Conservation (phyloP, 371 early-diverging fungal species). For the Rhizopus delemar region DNA sequence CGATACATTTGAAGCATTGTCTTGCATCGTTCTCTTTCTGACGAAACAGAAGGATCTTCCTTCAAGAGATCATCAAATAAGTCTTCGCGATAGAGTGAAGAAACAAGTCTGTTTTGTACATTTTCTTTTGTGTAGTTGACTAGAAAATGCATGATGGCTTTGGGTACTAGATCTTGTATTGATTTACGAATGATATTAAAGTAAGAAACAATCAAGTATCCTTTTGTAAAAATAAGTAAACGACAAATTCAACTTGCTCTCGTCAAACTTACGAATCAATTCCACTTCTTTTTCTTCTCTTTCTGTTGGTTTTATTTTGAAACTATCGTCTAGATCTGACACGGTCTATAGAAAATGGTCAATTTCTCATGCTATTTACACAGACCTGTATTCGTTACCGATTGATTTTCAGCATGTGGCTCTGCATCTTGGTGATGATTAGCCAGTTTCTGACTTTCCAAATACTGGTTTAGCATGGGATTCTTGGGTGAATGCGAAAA, state of each 20-base stretch:
- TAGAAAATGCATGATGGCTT: conserved; percentile 87
- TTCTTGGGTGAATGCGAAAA: conserved; percentile 17
- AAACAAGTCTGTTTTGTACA: conserved; percentile 83
- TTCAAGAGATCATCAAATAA: conserved; percentile 71
- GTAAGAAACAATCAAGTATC: conserved; percentile 78
- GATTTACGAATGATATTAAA: conserved; percentile 84
- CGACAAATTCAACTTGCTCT: not conserved
- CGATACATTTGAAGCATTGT: conserved; percentile 79
- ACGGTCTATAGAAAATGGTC: conserved; percentile 39
- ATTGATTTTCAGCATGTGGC: not conserved
- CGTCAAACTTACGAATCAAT: conserved; percentile 66
- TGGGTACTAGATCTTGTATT: conserved; percentile 89
- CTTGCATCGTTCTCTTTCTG: conserved; percentile 77
- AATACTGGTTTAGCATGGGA: not conserved
- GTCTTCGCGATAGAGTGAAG: conserved; percentile 79
- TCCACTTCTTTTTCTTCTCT: conserved; percentile 82
- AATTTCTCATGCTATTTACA: too few relatives aligned
- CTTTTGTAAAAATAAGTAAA: conserved; percentile 22
- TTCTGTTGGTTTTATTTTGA: conserved; percentile 44
- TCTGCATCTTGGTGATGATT: not conserved
- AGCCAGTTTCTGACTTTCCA: not conserved
- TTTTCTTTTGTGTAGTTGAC: conserved; percentile 76
- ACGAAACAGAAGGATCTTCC: conserved; percentile 75
- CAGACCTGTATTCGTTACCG: not conserved
- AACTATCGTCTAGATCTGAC: conserved; percentile 22